Evolutionary conservation across 345 rosid species (phyloP).

Genomic region (Linum lewisii): DNA sequence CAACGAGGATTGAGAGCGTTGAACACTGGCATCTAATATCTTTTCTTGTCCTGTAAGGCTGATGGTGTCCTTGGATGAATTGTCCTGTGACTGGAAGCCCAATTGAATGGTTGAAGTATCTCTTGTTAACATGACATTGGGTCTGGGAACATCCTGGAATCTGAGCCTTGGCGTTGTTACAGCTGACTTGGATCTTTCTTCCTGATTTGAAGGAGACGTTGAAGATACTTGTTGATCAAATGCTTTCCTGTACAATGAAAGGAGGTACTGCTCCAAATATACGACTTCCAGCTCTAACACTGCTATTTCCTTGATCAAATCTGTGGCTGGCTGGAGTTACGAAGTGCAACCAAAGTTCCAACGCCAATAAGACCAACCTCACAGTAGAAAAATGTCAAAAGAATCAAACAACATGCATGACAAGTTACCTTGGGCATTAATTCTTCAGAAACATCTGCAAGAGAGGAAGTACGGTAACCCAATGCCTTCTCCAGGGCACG

Average conservation of each 20-base stretch:
- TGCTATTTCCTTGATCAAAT: conserved; percentile 77
- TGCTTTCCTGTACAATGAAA: conserved; percentile 70
- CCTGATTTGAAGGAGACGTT: conserved; percentile 38
- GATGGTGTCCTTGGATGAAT: conserved; percentile 25
- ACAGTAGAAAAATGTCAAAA: background rate
- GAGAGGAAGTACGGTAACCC: conserved; percentile 46
- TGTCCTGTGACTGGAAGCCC: conserved; percentile 27
- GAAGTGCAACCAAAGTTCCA: background rate
- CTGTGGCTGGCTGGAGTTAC: conserved; percentile 56
- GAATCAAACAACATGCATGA: conserved; percentile 1
- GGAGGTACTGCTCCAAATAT: conserved; percentile 83
- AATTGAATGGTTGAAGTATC: conserved; percentile 33
- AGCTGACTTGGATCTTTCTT: conserved; percentile 40
- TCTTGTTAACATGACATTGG: conserved; percentile 30
- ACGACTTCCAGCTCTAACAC: conserved; percentile 88
- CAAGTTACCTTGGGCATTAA: conserved; percentile 56
- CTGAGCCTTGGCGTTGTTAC: conserved; percentile 34
- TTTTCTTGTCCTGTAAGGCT: conserved; percentile 30
- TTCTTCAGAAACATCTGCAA: conserved; percentile 25
- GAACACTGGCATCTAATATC: conserved; percentile 42
- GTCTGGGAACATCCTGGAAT: conserved; percentile 29
- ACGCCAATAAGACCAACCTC: background rate
- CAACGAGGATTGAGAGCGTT: conserved; percentile 75
- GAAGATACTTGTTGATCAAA: conserved; percentile 61
- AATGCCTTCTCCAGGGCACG: conserved; percentile 69